Evolutionary conservation across 2,329 filamentous ascomycete species (phyloP), one percentile per base, ranked within the genome.

Genomic region (Sporothrix pseudoabietina): DNA sequence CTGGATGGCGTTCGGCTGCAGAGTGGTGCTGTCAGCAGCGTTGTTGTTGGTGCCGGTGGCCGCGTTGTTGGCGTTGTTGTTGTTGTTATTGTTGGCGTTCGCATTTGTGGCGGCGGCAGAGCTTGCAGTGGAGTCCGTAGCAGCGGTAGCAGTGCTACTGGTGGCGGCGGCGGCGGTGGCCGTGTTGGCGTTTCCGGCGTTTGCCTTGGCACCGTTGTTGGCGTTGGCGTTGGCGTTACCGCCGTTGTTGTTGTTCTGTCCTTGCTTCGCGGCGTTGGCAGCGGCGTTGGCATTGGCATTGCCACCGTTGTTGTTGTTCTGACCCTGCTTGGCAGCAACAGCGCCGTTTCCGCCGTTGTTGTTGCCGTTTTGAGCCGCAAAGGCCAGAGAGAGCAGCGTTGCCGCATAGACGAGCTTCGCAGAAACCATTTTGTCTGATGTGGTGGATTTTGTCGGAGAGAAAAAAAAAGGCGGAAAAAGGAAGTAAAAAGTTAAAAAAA

Each of bases 21-120:
- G 76, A 2, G 76, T 77, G 12, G 78, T 78, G 73, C 76, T 74
- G 73, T 79, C 77, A 10, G 75, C 76, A 32, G 7, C 74, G 77
- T 85, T 83, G 19, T 83, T 83, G 4, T 78, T 78, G 6, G 77
- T 73, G 74, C 87, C 85, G 47, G 88, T 88, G 22, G 82, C 87
- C 78, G 61, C 66, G 19, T 71, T 71, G 79, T 72, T 73, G 30
- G 71, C 72, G 35, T 74, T 74, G 39, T 71, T 73, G 71, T 71
- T 73, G 26, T 66, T 59, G 66, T 59, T 66, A 7, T 8, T 54
- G 65, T 35, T 54, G 14, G 26, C 30, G 41, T 68, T 68, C 26
- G 63, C 63, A 52, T 35, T 49, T 44, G 39, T 57, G 32, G 57
- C 63, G 32, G 57, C 26, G 7, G 39, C 69, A 3, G 72, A 35